Evolutionary conservation across 2,329 filamentous ascomycete species (phyloP), one percentile per base, ranked within the genome.

Genomic region (Dryadomyces quercivorus): DNA sequence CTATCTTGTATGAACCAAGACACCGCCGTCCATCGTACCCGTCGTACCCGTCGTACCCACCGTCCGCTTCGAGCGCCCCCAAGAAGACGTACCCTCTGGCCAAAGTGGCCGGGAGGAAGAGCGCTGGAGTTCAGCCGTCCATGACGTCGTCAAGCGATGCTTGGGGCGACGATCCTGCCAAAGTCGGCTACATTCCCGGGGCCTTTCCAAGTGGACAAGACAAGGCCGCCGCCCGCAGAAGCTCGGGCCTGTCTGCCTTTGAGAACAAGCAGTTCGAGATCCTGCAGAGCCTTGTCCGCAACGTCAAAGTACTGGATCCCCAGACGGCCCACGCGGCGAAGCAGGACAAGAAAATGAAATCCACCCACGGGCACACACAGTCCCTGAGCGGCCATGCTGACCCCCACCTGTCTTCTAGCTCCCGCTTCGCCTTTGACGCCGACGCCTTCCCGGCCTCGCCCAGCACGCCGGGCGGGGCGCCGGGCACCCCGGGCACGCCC

Each of bases 341-440:
- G 42, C 42, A n/a, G n/a, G 42, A 9, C 16, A 44, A 20, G 42
- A 9, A 20, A 16, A 44, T 4, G 42, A 9, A 20, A 16, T 5
- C 42, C 12, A 18, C 3, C 5, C 13, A 18, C 4, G 4, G 3
- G 42, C 8, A 3, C 16, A 18, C 3, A 15, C 10, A 40, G 48
- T 20, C 26, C 26, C 8, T 38, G n/a, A 36, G 26, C 16, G 26
- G 21, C 42, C 26, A 55, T 52, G 55, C 59, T 62, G 55, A 62
- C 63, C 60, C 62, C 55, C 22, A 38, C 36, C 18, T 46, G 22
- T 48, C 54, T 56, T 60, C 60, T 68, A 83, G 79, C 67, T 82
- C 82, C 62, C 71, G 67, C 50, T 73, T 81, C 55, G 63, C 72
- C 40, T 59, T 71, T 56, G 67, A 74, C 55, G 21, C 16, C 49